phyloP scores from a whole-genome alignment of 2,329 filamentous ascomycete genomes.

The Chaetomiaceae sp. region DNA sequence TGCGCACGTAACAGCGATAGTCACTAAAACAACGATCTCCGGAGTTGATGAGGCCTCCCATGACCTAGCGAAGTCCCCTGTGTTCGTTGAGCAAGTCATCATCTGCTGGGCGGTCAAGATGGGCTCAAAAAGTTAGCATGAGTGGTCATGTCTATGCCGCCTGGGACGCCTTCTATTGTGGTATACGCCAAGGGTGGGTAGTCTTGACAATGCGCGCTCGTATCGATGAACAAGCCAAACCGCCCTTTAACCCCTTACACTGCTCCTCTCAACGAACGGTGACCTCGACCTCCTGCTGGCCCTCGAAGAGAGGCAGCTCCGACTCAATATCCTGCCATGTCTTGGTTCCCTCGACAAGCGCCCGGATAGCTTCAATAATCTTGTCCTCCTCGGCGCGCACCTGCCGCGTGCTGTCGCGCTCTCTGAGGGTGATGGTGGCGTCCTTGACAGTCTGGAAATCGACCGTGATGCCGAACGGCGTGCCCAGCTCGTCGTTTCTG shows the following conservation, averaged over 20 bases:
- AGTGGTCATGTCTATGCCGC: background rate
- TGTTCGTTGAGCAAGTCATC: no score
- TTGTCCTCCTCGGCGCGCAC: slow-evolving; percentile 78
- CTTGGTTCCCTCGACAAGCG: slow-evolving; percentile 48
- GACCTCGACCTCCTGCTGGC: slow-evolving; percentile 61
- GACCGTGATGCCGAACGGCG: slow-evolving; percentile 86
- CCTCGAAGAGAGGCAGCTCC: slow-evolving; percentile 79
- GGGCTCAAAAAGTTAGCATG: no score
- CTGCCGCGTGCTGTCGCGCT: slow-evolving; percentile 86
- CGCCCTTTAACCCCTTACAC: background rate
- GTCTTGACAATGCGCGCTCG: slow-evolving; percentile 2
- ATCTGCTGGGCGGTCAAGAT: no score
- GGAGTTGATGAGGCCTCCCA: background rate
- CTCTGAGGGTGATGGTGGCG: slow-evolving; percentile 77
- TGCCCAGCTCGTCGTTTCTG: slow-evolving; percentile 93
- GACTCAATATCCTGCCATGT: slow-evolving; percentile 65
- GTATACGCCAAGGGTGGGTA: background rate
- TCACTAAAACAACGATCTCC: background rate
- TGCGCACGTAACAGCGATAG: slow-evolving; percentile 1
- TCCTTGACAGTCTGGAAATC: slow-evolving; percentile 95
- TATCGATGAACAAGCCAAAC: background rate
- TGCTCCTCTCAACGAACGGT: slow-evolving; percentile 14
- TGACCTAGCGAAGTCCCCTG: no score
- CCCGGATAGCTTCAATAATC: slow-evolving; percentile 69
- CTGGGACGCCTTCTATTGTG: background rate